Conservation (phyloP, 2,329 filamentous ascomycete genomes). For the Coniochaeta ligniaria region DNA sequence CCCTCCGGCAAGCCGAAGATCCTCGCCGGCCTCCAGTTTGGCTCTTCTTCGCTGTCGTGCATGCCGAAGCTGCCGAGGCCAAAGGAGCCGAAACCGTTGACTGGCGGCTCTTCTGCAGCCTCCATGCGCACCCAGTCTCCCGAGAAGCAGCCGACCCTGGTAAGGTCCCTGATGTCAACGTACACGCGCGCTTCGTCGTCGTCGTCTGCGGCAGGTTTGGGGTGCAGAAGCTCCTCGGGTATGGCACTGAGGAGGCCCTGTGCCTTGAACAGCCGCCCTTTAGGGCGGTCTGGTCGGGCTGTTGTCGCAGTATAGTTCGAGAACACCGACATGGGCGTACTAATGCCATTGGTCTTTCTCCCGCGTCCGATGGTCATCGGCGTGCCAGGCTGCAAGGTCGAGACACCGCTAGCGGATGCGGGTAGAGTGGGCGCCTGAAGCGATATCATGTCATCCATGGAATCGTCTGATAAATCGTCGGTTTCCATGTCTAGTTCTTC, state of each 20-base stretch:
- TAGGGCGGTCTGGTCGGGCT: constrained; percentile 62
- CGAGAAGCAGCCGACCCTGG: constrained; percentile 91
- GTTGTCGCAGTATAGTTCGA: constrained; percentile 84
- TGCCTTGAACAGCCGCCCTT: constrained; percentile 76
- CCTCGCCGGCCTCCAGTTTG: constrained; percentile 73
- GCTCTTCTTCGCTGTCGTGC: constrained; percentile 53
- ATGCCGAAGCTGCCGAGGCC: constrained; percentile 61
- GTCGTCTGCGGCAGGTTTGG: constrained; percentile 67
- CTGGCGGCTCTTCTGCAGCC: constrained; percentile 63
- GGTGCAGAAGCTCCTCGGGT: constrained; percentile 73
- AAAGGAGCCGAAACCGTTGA: constrained; percentile 58
- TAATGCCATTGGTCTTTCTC: constrained; percentile 60
- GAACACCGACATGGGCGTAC: constrained; percentile 81
- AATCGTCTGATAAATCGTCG: constrained; percentile 78
- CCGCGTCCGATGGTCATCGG: constrained; percentile 67
- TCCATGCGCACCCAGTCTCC: constrained; percentile 94
- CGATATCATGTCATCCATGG: constrained; percentile 88
- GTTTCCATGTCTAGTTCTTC: constrained; percentile 58
- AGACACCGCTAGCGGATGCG: constrained; percentile 69
- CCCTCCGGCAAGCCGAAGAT: constrained; percentile 84
- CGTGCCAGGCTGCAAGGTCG: constrained; percentile 72
- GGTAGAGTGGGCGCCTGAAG: constrained; percentile 73
- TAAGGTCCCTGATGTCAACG: constrained; percentile 78
- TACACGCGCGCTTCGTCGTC: constrained; percentile 88
- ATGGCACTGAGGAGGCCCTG: constrained; percentile 68